phyloP scores from a whole-genome alignment of 441 rosid genomes.

The Gossypium lobatum region DNA sequence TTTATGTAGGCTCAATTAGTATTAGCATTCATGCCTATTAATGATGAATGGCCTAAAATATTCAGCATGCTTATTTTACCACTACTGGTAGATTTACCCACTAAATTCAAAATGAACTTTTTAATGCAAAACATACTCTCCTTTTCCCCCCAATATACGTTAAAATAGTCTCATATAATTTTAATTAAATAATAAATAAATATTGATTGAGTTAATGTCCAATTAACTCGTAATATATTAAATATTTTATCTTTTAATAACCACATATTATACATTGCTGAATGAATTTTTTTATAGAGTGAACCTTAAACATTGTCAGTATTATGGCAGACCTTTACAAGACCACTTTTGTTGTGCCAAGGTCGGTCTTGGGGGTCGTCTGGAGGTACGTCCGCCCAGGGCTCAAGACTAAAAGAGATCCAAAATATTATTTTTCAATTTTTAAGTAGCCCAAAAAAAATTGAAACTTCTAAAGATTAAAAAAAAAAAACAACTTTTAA shows the following conservation, averaged over 20 bases:
- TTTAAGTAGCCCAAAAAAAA: no score
- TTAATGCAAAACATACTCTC: background rate
- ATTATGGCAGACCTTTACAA: no score
- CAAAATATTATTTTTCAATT: no score
- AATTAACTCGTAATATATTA: background rate
- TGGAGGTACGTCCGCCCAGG: fast-evolving
- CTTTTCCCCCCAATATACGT: background rate
- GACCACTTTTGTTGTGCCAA: no score
- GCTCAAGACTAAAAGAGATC: no score
- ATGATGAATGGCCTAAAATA: background rate
- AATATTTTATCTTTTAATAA: background rate
- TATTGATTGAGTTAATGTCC: no score
- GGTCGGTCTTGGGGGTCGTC: fast-evolving
- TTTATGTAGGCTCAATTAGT: constrained; percentile 3
- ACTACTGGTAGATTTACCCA: background rate
- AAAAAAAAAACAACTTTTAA: no score
- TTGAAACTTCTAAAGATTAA: no score
- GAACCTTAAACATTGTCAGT: no score
- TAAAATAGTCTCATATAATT: background rate
- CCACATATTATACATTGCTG: no score
- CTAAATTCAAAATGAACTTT: background rate
- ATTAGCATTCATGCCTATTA: background rate
- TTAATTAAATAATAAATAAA: background rate
- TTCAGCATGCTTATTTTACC: background rate
- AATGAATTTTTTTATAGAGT: no score